These are phyloP conservation scores for Hemileccinum hortonii DNA, from an alignment of 1,284 basidiomycete species.

Conservation along the genomic window DNA sequence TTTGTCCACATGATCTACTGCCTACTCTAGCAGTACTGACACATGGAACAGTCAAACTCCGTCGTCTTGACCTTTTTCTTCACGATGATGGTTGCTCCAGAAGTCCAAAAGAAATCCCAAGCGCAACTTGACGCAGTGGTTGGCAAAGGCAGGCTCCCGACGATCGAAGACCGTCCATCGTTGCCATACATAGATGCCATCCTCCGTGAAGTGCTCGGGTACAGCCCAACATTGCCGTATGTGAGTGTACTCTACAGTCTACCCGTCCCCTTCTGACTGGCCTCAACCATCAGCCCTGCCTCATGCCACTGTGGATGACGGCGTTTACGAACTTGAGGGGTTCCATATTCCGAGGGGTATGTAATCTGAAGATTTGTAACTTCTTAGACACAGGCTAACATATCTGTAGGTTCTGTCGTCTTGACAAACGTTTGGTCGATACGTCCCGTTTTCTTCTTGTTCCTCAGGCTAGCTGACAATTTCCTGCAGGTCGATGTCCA, in stretches of 20 bases:
- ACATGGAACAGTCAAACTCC: neutral
- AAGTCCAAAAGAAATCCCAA: neutral
- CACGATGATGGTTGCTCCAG: neutral
- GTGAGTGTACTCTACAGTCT: neutral
- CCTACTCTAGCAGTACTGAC: no score
- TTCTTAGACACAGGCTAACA: neutral
- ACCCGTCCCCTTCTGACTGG: neutral
- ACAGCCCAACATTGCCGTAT: neutral
- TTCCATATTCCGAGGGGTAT: constrained; percentile 1
- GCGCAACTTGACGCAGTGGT: constrained; percentile 3
- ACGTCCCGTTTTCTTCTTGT: neutral
- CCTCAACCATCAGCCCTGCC: neutral
- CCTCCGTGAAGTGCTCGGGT: constrained; percentile 2
- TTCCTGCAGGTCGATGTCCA: neutral
- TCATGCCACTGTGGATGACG: neutral
- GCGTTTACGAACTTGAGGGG: neutral
- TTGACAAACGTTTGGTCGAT: neutral
- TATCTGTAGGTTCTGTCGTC: neutral
- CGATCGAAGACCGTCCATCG: neutral
- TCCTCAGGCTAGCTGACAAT: neutral
- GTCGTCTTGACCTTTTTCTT: neutral
- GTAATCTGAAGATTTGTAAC: neutral
- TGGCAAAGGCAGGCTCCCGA: neutral
- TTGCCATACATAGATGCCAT: constrained; percentile 8
- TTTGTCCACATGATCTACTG: neutral